Conservation (phyloP, 495 filamentous ascomycete genomes). For the Sporormia fimetaria region DNA sequence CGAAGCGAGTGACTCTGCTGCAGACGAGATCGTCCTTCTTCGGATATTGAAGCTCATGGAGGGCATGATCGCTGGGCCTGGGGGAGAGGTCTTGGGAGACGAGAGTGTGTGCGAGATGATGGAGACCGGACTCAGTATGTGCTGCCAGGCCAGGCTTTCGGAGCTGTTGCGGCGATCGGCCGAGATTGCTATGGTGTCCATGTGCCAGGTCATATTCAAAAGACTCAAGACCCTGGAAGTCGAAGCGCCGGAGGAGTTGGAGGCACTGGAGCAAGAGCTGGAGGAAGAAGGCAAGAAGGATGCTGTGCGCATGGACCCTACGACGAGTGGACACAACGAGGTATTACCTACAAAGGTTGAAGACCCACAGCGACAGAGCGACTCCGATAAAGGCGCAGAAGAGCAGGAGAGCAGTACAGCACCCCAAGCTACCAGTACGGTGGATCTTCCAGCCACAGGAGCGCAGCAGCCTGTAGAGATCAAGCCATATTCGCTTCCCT, state of each 20-base stretch:
- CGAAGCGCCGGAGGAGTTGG: constrained; percentile 49
- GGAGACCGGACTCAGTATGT: constrained; percentile 96
- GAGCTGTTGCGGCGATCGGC: constrained; percentile 83
- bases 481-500: constrained; percentile 83
- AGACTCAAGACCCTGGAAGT: constrained; percentile 77
- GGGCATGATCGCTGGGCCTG: constrained; percentile 85
- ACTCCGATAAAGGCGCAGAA: constrained; percentile 17
- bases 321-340: constrained; percentile 59
- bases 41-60: constrained; percentile 97
- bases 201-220: constrained; percentile 97
- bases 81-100: constrained; percentile 76
- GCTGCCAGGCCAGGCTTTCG: constrained; percentile 82
- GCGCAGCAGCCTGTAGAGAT: constrained; percentile 38
- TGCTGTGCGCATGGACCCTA: constrained; percentile 76
- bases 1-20: constrained; percentile 86
- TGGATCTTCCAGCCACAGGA: constrained; percentile 27
- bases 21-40: constrained; percentile 87
- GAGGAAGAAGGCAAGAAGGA: constrained; percentile 51
- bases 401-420: constrained; percentile 16
- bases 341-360: constrained; percentile 36
- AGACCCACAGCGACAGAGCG: constrained; percentile 17
- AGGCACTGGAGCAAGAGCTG: constrained; percentile 47
- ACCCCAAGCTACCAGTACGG: constrained; percentile 22
- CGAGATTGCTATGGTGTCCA: constrained; percentile 94
- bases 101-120: constrained; percentile 99